These are phyloP conservation scores for Ilex aquifolium DNA, from an alignment of 257 asterid species.

Conservation along the genomic window DNA sequence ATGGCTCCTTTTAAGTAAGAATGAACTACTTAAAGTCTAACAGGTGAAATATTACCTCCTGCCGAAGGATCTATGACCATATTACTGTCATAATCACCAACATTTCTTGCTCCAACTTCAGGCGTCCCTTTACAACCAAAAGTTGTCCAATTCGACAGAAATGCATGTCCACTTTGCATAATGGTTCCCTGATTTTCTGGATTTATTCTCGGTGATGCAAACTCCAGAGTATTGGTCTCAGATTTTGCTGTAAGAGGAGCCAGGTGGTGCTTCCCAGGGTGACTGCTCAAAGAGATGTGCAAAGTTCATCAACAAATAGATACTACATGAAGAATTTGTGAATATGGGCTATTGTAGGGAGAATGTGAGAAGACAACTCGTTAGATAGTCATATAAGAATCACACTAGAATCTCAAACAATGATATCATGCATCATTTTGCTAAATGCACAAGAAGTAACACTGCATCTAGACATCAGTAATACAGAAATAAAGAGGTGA, in stretches of 20 bases:
- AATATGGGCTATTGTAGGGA: conserved; percentile 2
- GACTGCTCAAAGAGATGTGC: conserved; percentile 34
- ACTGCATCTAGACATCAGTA: too few relatives aligned
- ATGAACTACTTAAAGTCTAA: too few relatives aligned
- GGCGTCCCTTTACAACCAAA: conserved; percentile 34
- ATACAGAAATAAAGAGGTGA: too few relatives aligned
- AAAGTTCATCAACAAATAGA: conserved; percentile 18
- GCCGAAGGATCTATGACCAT: conserved; percentile 24
- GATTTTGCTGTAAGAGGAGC: conserved; percentile 36
- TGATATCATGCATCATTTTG: too few relatives aligned
- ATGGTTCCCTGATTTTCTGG: conserved; percentile 52
- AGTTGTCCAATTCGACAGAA: conserved; percentile 58
- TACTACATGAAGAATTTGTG: background rate
- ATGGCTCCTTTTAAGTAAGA: too few relatives aligned
- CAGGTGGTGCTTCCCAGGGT: conserved; percentile 36
- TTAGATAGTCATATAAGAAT: too few relatives aligned
- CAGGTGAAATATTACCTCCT: conserved; percentile 19
- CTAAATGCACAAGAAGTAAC: too few relatives aligned
- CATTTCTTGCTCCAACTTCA: conserved; percentile 37
- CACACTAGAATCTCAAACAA: too few relatives aligned
- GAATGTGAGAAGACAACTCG: conserved; percentile 2
- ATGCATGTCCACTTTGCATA: conserved; percentile 40
- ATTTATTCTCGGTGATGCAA: conserved; percentile 63
- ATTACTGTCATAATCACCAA: conserved; percentile 12
- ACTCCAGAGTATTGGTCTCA: conserved; percentile 46